These are phyloP conservation scores for Rhodosporidiobolus sp. DNA, from an alignment of 768 basidiomycete genomes.

Conservation along the genomic window DNA sequence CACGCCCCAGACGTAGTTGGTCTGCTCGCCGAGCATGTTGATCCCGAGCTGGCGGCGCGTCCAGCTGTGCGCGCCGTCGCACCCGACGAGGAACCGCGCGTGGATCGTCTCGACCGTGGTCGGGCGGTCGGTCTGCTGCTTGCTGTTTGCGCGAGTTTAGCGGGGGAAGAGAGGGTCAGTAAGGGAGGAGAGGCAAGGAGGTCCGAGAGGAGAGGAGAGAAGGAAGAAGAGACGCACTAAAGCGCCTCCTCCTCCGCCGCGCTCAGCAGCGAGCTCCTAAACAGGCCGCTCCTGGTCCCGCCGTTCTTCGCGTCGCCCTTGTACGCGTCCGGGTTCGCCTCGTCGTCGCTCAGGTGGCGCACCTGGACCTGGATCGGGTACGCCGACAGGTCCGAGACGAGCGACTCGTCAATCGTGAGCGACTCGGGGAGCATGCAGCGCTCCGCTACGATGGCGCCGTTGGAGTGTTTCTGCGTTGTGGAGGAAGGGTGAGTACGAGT, in stretches of 20 bases:
- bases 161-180: not conserved
- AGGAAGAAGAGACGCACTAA: slow-evolving; percentile 1
- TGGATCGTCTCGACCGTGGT: slow-evolving; percentile 32
- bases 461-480: slow-evolving; percentile 35
- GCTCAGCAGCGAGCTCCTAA: slow-evolving; percentile 37
- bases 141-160: slow-evolving; percentile 3
- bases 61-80: slow-evolving; percentile 59
- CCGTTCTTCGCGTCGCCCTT: slow-evolving; percentile 23
- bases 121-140: not conserved
- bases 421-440: slow-evolving; percentile 45
- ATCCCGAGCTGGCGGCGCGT: slow-evolving; percentile 62
- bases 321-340: slow-evolving; percentile 39
- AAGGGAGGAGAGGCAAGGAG: no score
- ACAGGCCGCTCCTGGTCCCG: slow-evolving; percentile 39
- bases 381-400: slow-evolving; percentile 39
- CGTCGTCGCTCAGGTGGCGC: slow-evolving; percentile 41
- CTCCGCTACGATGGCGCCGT: slow-evolving; percentile 41
- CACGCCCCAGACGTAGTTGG: slow-evolving; percentile 75
- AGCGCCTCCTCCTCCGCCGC: slow-evolving; percentile 43
- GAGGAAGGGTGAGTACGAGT: slow-evolving; percentile 31
- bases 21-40: slow-evolving; percentile 72
- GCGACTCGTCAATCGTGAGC: slow-evolving; percentile 43
- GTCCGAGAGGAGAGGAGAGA: not conserved
- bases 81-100: slow-evolving; percentile 72
- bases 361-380: slow-evolving; percentile 44